These are phyloP conservation scores for Sclerotinia nivalis DNA, from an alignment of 2,329 filamentous ascomycete species.

Conservation along the genomic window DNA sequence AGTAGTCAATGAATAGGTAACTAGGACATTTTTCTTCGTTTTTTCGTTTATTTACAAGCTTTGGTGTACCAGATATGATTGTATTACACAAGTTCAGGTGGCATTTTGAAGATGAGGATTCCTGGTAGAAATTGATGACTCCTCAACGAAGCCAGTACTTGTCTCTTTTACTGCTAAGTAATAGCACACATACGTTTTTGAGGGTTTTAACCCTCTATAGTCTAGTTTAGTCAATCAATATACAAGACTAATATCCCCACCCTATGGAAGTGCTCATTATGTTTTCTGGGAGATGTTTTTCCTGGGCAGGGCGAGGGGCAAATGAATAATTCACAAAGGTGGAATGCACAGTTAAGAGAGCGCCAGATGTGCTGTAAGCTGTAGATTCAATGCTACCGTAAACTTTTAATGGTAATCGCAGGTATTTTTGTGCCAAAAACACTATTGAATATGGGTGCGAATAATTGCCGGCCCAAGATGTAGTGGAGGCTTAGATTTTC, in stretches of 20 bases:
- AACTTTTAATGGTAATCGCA: background rate
- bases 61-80: too few species aligned
- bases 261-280: background rate
- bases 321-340: background rate
- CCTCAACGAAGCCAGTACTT: background rate
- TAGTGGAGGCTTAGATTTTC: too few species aligned
- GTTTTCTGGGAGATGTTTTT: too few species aligned
- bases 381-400: accelerated
- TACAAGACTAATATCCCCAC: background rate
- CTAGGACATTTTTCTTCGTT: too few species aligned
- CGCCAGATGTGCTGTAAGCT: background rate
- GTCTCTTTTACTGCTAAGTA: background rate
- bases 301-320: background rate
- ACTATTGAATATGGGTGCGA: too few species aligned
- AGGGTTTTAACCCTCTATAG: background rate
- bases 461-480: too few species aligned
- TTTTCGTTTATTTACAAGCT: background rate
- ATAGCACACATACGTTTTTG: background rate
- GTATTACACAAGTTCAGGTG: background rate
- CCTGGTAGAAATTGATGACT: background rate
- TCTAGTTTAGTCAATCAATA: background rate
- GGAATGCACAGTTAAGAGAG: background rate
- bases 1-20: background rate
- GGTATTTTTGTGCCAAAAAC: too few species aligned
- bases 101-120: background rate